Evolutionary conservation across 2,329 filamentous ascomycete species (phyloP).

Genomic region (Cryphonectria carpinicola): DNA sequence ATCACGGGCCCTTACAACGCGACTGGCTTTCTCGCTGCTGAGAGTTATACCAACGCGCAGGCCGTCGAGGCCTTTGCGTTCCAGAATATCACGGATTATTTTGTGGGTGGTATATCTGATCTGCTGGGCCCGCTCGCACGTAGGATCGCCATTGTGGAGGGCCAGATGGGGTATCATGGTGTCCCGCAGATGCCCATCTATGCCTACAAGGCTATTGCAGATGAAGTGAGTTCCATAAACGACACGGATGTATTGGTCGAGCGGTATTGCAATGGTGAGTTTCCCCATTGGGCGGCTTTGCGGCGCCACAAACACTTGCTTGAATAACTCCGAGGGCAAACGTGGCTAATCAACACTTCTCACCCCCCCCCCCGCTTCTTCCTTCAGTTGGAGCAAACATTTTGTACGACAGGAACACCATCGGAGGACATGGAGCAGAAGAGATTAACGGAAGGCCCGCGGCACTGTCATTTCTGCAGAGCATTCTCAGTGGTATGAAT

Average conservation of each 20-base stretch:
- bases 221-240: constrained; percentile 48
- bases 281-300: background rate
- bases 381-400: constrained; percentile 43
- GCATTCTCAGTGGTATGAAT: constrained; percentile 19
- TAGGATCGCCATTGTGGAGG: constrained; percentile 36
- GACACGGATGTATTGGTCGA: constrained; percentile 49
- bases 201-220: constrained; percentile 53
- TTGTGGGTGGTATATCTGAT: constrained; percentile 32
- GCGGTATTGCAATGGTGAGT: constrained; percentile 42
- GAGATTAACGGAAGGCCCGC: constrained; percentile 16
- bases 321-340: background rate
- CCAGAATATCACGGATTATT: constrained; percentile 37
- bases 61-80: constrained; percentile 29
- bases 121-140: constrained; percentile 33
- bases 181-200: constrained; percentile 52
- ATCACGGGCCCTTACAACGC: constrained; percentile 31
- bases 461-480: constrained; percentile 19
- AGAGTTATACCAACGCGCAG: constrained; percentile 29
- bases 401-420: constrained; percentile 48
- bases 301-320: background rate
- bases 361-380: too few species aligned
- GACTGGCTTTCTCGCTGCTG: constrained; percentile 33
- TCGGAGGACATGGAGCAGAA: constrained; percentile 46
- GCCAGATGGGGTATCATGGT: constrained; percentile 40
- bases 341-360: background rate